phyloP scores from a whole-genome alignment of 352 stramenopile species.

The Thraustotheca clavata region DNA sequence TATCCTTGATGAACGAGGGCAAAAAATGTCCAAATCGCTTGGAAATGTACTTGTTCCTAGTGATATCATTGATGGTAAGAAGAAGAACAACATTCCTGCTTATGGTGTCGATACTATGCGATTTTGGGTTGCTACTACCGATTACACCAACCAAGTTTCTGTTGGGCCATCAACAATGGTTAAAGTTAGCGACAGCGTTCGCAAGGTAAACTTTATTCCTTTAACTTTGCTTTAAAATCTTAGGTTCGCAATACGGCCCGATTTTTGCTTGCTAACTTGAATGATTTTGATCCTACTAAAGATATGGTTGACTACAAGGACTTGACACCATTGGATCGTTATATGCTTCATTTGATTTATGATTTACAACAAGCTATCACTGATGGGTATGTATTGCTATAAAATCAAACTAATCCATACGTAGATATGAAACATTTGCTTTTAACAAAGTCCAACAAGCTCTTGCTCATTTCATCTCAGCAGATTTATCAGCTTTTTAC shows the following conservation, averaged over 20 bases:
- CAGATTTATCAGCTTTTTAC: slow-evolving; percentile 97
- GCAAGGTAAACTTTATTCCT: slow-evolving; percentile 32
- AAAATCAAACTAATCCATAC: slow-evolving; percentile 24
- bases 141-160: slow-evolving; percentile 95
- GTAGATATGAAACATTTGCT: slow-evolving; percentile 59
- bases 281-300: slow-evolving; percentile 85
- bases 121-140: slow-evolving; percentile 95
- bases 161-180: slow-evolving; percentile 89
- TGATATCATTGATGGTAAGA: slow-evolving; percentile 92
- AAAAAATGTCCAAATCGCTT: slow-evolving; percentile 99
- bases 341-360: slow-evolving; percentile 91
- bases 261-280: slow-evolving; percentile 95
- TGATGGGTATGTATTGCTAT: slow-evolving; percentile 45
- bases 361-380: slow-evolving; percentile 79
- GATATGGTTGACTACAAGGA: slow-evolving; percentile 82
- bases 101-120: slow-evolving; percentile 96
- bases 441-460: slow-evolving; percentile 91
- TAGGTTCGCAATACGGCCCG: slow-evolving; percentile 94
- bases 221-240: neutral
- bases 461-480: slow-evolving; percentile 88
- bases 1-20: slow-evolving; percentile 96
- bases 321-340: slow-evolving; percentile 91
- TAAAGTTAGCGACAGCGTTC: slow-evolving; percentile 70
- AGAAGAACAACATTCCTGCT: slow-evolving; percentile 61
- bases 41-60: slow-evolving; percentile 94